These are phyloP conservation scores for Clitopilus hobsonii DNA, from an alignment of 768 basidiomycete species.

Conservation along the genomic window DNA sequence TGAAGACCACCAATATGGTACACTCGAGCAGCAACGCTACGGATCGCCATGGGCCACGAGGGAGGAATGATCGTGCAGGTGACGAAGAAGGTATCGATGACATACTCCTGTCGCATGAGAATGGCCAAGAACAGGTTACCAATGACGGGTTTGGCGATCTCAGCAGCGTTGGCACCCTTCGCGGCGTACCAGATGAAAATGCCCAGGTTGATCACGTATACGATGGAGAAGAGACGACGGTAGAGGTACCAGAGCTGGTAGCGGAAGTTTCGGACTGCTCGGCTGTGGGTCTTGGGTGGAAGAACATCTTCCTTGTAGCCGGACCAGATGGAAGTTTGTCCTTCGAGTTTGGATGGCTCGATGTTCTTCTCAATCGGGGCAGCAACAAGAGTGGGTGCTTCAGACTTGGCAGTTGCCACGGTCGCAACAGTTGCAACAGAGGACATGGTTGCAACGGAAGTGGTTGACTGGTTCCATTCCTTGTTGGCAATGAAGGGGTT, in stretches of 20 bases:
- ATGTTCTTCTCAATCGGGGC: slow-evolving; percentile 14
- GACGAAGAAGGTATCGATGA: slow-evolving; percentile 54
- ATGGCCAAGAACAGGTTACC: slow-evolving; percentile 46
- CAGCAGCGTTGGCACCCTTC: slow-evolving; percentile 27
- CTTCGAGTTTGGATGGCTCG: slow-evolving; percentile 16
- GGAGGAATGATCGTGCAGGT: slow-evolving; percentile 44
- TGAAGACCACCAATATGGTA: slow-evolving; percentile 61
- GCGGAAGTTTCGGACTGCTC: slow-evolving; percentile 45
- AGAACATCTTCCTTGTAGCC: slow-evolving; percentile 47
- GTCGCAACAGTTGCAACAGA: slow-evolving; percentile 4
- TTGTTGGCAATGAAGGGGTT: not conserved
- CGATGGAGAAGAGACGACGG: slow-evolving; percentile 53
- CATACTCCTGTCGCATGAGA: slow-evolving; percentile 51
- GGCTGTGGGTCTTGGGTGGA: slow-evolving; percentile 47
- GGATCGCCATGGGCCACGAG: slow-evolving; percentile 53
- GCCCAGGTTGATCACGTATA: slow-evolving; percentile 51
- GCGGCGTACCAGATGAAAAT: slow-evolving; percentile 41
- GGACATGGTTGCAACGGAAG: slow-evolving; percentile 8
- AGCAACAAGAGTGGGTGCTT: slow-evolving; percentile 10
- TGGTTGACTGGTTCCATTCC: slow-evolving; percentile 4
- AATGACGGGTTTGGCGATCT: slow-evolving; percentile 35
- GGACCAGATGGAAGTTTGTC: slow-evolving; percentile 40
- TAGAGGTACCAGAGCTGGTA: slow-evolving; percentile 53
- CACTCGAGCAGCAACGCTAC: slow-evolving; percentile 49
- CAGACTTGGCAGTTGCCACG: slow-evolving; percentile 4